Evolutionary conservation across 2,329 filamentous ascomycete species (phyloP), one percentile per base, ranked within the genome.

Genomic region (Orbilia oligospora): DNA sequence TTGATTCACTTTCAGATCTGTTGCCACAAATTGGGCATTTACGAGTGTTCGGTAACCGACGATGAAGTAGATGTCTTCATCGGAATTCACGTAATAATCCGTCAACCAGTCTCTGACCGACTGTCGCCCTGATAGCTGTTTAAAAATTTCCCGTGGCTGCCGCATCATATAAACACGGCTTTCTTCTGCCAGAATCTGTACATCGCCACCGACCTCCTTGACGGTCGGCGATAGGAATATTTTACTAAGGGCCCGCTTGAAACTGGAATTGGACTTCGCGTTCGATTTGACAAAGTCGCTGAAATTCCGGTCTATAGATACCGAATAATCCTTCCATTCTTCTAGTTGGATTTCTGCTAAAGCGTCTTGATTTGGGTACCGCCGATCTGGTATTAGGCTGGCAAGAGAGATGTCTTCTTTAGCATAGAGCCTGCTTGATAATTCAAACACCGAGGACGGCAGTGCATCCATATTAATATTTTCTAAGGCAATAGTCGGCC

Each of bases 281-380:
- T 76, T 68, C 16, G 30, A 36, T 18, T n/a, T 48, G 36, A 76
- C 33, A 14, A 56, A 70, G 14, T 76, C 65, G 20, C 72, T 70
- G 48, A 76, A 76, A 30, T 76, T 70, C 27, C 56, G 64, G 27
- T 76, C 72, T 14, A 44, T n/a, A 5, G 56, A n/a, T 27, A 76
- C 16, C 5, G 72, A 76, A 38, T 48, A 76, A 24, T 76, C 72
- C 22, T 20, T 48, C 10, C 48, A 61, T 33, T 70, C 58, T 22
- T 65, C 49, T 27, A 76, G n/a, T 6, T 24, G 14, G 18, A 68
- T 22, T 8, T 22, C 30, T 30, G 16, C 18, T 4, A 76, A 24
- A 12, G 72, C 66, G 16, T 76, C 72, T 36, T 76, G 65, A 16
- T 76, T 61, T 0, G 72, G 72, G 22, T 76, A 69, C 16, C 72